Percentiles rank a stretch among this genome's conserved stretches.
These are phyloP conservation scores for Boletus coffeatus DNA, from an alignment of 1,284 basidiomycete genomes.

Conservation along the genomic window DNA sequence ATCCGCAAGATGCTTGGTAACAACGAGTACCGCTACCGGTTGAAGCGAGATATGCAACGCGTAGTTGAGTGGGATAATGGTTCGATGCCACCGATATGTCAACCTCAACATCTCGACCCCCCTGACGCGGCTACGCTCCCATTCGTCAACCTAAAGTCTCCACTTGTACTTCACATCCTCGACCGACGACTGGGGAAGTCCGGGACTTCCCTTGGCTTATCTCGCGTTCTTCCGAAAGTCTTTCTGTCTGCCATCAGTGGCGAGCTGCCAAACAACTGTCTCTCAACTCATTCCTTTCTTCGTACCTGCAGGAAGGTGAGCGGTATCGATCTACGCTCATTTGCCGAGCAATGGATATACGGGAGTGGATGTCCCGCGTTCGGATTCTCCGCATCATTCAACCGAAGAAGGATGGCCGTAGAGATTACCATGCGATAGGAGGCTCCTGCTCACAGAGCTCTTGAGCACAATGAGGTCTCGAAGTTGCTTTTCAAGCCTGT, in stretches of 20 bases:
- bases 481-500: constrained; percentile 78
- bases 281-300: constrained; percentile 90
- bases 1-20: constrained; percentile 87
- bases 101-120: constrained; percentile 81
- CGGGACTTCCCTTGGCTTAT: constrained; percentile 91
- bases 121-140: constrained; percentile 73
- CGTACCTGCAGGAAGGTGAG: constrained; percentile 92
- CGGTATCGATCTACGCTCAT: constrained; percentile 83
- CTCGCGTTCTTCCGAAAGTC: constrained; percentile 91
- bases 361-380: constrained; percentile 95
- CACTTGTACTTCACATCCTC: constrained; percentile 92
- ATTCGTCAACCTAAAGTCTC: constrained; percentile 94
- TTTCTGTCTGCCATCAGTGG: constrained; percentile 94
- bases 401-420: constrained; percentile 97
- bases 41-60: constrained; percentile 98
- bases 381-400: constrained; percentile 87
- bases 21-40: constrained; percentile 94
- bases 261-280: constrained; percentile 78
- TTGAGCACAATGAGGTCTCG: constrained; percentile 63
- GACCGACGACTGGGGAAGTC: constrained; percentile 93
- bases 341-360: constrained; percentile 98
- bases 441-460: constrained; percentile 66
- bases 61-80: constrained; percentile 87
- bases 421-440: constrained; percentile 93
- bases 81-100: constrained; percentile 89